Evolutionary conservation across 768 basidiomycete genomes (phyloP), one percentile per base, ranked within the genome.

Genomic region (Auricularia sp.): DNA sequence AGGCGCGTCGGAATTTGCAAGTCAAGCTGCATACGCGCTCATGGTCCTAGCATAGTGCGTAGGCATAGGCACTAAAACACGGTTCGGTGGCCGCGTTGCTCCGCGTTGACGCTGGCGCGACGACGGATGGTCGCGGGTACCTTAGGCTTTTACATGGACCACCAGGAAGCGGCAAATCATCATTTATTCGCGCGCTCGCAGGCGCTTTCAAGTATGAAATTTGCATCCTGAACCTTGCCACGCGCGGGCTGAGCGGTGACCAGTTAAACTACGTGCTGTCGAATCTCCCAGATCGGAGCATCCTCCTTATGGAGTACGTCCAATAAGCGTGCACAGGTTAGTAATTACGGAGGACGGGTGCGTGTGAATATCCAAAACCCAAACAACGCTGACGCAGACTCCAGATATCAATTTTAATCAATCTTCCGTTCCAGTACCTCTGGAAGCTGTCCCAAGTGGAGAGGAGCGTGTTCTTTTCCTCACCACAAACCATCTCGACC

Each of bases 401-500:
- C 33, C 10, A 13, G 10, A 34, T 61, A 58, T 45, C 33, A 29
- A 7, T 24, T 29, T 29, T 29, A 29, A 93, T 73, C 94, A 95
- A 76, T 94, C 94, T 0, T 90, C 90, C 13, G 89, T 99, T 42
- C 7, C 97, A 97, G 34, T 92, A 98, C 72, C 78, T 99, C 54
- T 99, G 2, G 97, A 99, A 72, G 97, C 97, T 18, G 96, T 99
- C 35, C 96, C 94, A 3, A 97, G 96, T 11, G 93, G 94, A 51
- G 95, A 98, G 77, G 94, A 97, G 71, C 87, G 97, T n/a, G 88
- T 99, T 72, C 85, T 99, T 42, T 99, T 99, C 77, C 91, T 99
- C 88, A 99, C 97, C 0, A 98, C 97, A n/a, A 99, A 99, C 75
- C 97, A 98, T 70, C 73, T 91, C 63, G 86, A 90, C 66, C 82